Conservation (phyloP, 2,329 filamentous ascomycete species). For the Teratosphaeria pseudoeucalypti region DNA sequence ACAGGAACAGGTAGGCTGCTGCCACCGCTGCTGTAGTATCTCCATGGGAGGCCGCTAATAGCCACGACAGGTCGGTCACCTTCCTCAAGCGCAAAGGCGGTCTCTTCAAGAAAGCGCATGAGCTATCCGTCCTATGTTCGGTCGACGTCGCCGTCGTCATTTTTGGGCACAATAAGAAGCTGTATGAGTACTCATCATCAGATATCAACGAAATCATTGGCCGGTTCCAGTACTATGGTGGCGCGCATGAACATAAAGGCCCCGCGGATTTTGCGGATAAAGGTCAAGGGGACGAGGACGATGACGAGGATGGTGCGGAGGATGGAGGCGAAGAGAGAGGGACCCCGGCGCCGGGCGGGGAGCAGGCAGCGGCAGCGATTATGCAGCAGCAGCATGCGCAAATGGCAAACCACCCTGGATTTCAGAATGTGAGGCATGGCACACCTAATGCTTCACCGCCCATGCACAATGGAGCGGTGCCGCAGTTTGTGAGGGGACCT, state of each 20-base stretch:
- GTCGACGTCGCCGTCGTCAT: slow-evolving; percentile 98
- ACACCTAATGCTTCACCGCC: slow-evolving; percentile 84
- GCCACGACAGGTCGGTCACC: slow-evolving; percentile 38
- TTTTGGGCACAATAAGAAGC: slow-evolving; percentile 96
- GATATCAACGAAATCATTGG: slow-evolving; percentile 87
- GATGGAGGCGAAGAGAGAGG: slow-evolving; percentile 46
- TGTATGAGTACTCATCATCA: slow-evolving; percentile 92
- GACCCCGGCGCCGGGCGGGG: slow-evolving; percentile 48
- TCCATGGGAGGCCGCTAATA: slow-evolving; percentile 4
- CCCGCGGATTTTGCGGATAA: slow-evolving; percentile 83
- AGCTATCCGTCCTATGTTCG: slow-evolving; percentile 93
- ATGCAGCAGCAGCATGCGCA: slow-evolving; percentile 30
- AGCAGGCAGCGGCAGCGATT: slow-evolving; percentile 49
- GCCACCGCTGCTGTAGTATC: slow-evolving; percentile 10
- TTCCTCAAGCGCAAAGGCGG: slow-evolving; percentile 98
- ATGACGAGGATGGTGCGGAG: slow-evolving; percentile 64
- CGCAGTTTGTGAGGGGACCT: slow-evolving; percentile 61
- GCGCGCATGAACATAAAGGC: slow-evolving; percentile 91
- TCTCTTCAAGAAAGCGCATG: slow-evolving; percentile 98
- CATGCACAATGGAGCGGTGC: slow-evolving; percentile 60
- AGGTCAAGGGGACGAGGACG: slow-evolving; percentile 58
- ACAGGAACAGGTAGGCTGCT: slow-evolving; percentile 17
- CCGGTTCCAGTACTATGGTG: slow-evolving; percentile 86
- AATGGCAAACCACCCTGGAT: slow-evolving; percentile 47
- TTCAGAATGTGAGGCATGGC: slow-evolving; percentile 69